A percentile compares a stretch with the other conserved stretches of the same genome.
Evolutionary conservation across 176 grass and related monocot genomes (phyloP).

Genomic region (Eragrostis nindensis): DNA sequence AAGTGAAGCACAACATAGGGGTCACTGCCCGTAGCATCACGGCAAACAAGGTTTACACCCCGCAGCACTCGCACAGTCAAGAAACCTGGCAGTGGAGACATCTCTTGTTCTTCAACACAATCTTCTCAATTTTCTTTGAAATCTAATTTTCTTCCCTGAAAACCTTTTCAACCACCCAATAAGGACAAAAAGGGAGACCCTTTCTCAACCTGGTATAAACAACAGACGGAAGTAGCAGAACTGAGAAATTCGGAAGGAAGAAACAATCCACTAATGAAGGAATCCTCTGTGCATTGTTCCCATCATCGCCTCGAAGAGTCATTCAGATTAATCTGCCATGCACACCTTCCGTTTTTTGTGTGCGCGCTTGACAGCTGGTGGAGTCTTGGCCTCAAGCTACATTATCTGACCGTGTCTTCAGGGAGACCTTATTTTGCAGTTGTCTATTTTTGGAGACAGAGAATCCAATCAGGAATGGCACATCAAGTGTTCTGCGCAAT

Average conservation of each 20-base stretch:
- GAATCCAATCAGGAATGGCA: neutral
- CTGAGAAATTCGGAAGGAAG: neutral
- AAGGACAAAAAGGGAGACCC: too few species aligned
- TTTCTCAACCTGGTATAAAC: neutral
- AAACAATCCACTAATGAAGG: neutral
- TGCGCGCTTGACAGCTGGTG: neutral
- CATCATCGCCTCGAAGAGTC: too few species aligned
- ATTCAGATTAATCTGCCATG: neutral
- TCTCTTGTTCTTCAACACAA: neutral
- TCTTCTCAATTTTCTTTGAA: neutral
- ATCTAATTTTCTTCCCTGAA: neutral
- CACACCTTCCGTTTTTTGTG: neutral
- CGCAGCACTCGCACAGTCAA: constrained; percentile 49
- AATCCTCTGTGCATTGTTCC: neutral
- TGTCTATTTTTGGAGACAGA: neutral
- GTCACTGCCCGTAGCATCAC: constrained; percentile 51
- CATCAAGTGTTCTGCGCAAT: too few species aligned
- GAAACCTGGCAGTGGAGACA: constrained; percentile 48
- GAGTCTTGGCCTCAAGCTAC: neutral
- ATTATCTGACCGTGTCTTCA: neutral
- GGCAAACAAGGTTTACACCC: constrained; percentile 50
- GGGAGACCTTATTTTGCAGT: neutral
- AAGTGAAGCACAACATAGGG: constrained; percentile 59
- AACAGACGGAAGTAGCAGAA: neutral
- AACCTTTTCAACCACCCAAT: neutral